A percentile compares a stretch with the other conserved stretches of the same genome.
Conservation (phyloP, 179 eudicot genomes). For the Gypsophila paniculata region DNA sequence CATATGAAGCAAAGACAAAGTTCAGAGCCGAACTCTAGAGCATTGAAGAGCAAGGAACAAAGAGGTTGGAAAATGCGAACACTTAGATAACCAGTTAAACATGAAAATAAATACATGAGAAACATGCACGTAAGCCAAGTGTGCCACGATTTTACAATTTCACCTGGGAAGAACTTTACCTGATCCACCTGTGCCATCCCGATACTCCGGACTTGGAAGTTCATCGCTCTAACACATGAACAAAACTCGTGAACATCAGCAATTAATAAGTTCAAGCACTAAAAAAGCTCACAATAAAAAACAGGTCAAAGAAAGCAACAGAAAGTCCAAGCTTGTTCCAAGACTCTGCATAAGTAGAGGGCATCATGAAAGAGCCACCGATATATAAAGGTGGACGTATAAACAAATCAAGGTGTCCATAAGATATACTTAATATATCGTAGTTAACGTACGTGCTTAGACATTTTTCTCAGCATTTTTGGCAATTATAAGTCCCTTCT, state of each 20-base stretch:
- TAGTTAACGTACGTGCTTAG: background rate
- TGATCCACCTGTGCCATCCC: constrained; percentile 56
- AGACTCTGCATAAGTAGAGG: background rate
- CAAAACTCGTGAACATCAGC: constrained; percentile 13
- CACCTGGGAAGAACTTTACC: constrained; percentile 43
- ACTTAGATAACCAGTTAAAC: background rate
- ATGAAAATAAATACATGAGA: background rate
- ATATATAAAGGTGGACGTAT: background rate
- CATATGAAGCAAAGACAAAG: constrained; percentile 5
- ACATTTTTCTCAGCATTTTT: background rate
- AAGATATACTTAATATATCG: too few relatives aligned
- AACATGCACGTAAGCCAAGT: background rate
- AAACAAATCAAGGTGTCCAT: too few relatives aligned
- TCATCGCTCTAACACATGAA: constrained; percentile 46
- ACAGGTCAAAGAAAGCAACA: background rate
- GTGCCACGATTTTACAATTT: background rate
- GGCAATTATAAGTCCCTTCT: background rate
- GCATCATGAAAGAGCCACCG: background rate
- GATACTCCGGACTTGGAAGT: constrained; percentile 48
- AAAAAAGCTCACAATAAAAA: background rate
- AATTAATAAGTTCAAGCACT: background rate
- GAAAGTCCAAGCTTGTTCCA: background rate
- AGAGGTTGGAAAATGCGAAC: background rate
- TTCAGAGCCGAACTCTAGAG: background rate
- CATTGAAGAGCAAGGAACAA: background rate